Evolutionary conservation across 768 basidiomycete species (phyloP), one percentile per base, ranked within the genome.

Genomic region (Naganishia vishniacii): DNA sequence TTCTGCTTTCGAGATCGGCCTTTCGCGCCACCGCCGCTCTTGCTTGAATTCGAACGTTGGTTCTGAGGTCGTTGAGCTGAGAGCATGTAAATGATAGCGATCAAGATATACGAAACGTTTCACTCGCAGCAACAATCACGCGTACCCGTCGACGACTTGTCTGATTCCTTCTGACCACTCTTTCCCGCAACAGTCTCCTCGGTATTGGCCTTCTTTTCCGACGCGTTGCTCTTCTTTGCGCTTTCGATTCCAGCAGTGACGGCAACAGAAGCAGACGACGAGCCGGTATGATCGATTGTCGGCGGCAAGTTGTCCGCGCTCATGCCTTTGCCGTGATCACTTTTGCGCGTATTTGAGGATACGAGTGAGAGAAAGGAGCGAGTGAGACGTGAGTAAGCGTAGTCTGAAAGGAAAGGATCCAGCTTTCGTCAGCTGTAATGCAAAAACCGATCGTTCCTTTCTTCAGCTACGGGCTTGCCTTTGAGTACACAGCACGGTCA

Each of bases 261-360:
- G 23, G 53, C 31, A 25, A 29, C n/a, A 56, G 32, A 26, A 56
- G 32, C 37, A 37, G 34, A 41, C 53, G 20, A 34, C 13, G 32
- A 37, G 53, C 20, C 37, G 23, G 32, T 56, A 56, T 34, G 7
- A 44, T 44, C 42, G 42, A 44, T 56, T 34, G 53, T 34, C 53
- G 53, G n/a, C n/a, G n/a, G 20, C 53, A 56, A 56, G 53, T 56
- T 56, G 37, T 56, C 53, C 37, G 37, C 53, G 53, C 53, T 56
- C 53, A 56, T 56, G 53, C 53, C 53, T 56, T 34, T 23, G 37
- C 40, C 13, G 42, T 44, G 42, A 44, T 44, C n/a, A n/a, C 37
- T 25, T 20, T 40, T 4, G 53, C 26, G n/a, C 2, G 25, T 41
- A 26, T 18, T 56, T 40, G 37, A 31, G 49, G 32, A n/a, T 31